Conservation (phyloP, 2,329 filamentous ascomycete genomes). For the Fusarium ambrosium region DNA sequence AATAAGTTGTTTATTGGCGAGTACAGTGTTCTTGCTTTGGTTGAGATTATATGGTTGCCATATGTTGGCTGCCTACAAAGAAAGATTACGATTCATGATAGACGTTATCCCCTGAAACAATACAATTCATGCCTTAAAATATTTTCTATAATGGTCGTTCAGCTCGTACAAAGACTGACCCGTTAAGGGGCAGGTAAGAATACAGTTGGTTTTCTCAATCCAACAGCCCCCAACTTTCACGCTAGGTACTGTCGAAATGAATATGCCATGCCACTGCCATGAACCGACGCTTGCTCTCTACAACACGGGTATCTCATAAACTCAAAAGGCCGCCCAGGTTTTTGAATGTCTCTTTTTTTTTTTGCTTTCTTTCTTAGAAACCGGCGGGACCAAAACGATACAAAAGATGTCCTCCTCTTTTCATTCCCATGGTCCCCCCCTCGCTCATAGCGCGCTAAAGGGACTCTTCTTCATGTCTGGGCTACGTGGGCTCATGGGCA, state of each 20-base stretch:
- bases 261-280: neutral
- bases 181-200: slow-evolving; percentile 1
- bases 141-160: neutral
- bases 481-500: slow-evolving; percentile 87
- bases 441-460: slow-evolving; percentile 69
- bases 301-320: slow-evolving; percentile 34
- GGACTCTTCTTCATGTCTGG: slow-evolving; percentile 89
- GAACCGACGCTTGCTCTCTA: slow-evolving; percentile 30
- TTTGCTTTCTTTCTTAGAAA: too few species aligned
- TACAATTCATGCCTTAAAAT: neutral
- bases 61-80: neutral
- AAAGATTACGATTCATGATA: slow-evolving; percentile 1
- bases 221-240: neutral
- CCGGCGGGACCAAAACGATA: neutral
- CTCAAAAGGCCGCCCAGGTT: slow-evolving; percentile 6
- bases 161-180: neutral
- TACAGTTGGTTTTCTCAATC: neutral
- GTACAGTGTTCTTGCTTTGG: neutral
- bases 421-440: neutral
- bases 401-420: neutral
- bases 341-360: neutral
- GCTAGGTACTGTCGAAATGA: neutral
- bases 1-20: neutral
- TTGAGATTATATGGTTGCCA: neutral
- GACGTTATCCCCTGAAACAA: neutral